Conservation (phyloP, 1,139 yeast genomes). For the Kodamaea sp. region DNA sequence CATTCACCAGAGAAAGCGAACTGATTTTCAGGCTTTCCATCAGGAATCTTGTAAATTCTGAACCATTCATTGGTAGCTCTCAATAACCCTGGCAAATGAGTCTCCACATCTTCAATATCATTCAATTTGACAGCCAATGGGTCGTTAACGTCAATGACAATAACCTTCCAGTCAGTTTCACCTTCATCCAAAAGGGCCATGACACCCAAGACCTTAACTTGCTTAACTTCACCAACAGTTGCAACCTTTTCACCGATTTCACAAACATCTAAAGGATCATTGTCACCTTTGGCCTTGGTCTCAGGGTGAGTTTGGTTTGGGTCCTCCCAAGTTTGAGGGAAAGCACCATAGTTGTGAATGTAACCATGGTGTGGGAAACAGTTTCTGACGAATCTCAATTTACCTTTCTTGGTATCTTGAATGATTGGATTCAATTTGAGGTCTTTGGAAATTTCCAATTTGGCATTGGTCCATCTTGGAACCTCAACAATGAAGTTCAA, state of each 20-base stretch:
- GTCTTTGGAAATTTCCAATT: conserved; percentile 83
- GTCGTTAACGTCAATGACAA: conserved; percentile 81
- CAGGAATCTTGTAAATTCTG: conserved; percentile 92
- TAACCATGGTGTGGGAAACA: conserved; percentile 96
- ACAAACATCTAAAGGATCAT: conserved; percentile 95
- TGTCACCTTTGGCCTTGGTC: conserved; percentile 71
- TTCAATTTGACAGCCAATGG: conserved; percentile 75
- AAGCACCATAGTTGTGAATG: conserved; percentile 96
- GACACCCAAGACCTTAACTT: conserved; percentile 88
- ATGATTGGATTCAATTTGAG: conserved; percentile 80
- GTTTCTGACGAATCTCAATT: conserved; percentile 84
- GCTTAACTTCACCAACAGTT: conserved; percentile 72
- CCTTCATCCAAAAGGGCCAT: conserved; percentile 96
- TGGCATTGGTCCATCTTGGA: conserved; percentile 95
- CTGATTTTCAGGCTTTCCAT: conserved; percentile 84
- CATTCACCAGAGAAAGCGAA: conserved; percentile 86
- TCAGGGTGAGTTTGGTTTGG: conserved; percentile 43
- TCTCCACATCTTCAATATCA: conserved; percentile 81
- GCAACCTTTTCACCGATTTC: conserved; percentile 81
- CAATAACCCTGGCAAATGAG: conserved; percentile 80
- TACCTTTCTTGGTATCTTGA: conserved; percentile 92
- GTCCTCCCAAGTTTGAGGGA: conserved; percentile 98
- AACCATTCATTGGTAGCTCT: conserved; percentile 91
- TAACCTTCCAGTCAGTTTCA: conserved; percentile 96
- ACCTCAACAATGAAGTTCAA: conserved; percentile 92